Base-by-base conservation (phyloP, 1,284 basidiomycete genomes). In the Cutaneotrichosporon sp. region DNA sequence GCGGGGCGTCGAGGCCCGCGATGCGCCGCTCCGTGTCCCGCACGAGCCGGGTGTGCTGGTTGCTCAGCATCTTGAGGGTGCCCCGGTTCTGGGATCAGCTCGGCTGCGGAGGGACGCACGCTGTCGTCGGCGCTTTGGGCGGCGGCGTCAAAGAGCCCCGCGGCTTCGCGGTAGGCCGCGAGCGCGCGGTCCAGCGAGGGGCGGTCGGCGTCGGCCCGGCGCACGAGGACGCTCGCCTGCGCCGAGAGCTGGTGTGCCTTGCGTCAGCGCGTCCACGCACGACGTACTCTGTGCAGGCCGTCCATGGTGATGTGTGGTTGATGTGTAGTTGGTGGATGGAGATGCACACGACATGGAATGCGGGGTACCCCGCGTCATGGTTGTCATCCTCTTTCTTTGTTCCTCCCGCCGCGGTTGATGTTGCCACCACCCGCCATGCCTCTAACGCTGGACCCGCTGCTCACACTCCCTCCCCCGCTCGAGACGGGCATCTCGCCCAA, bases 211-310 rank as follows among this genome's bases (percentile, higher is more conserved):
- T 66, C 59, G 13, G 56, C 36, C 11, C 68, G 61, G 45, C 62
- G 66, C 22, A 71, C 61, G 4, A 76, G 65, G 18, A 60, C 49
- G 1, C 70, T 69, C 2, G 74, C 78, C 58, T 75, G 64, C 4
- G 74, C 69, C 0, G 75, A 77, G 25, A 80, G 69, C 16, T 72
- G 66, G 58, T 80, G 77, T 27, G 78, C 78, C 72, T 78, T 64
- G 38, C 53, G 59, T 60, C 27, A 60, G 52, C 33, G 7, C 13
- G 11, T 20, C 24, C 43, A 55, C 58, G n/a, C 27, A 67, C 24
- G 34, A 55, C 58, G n/a, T 22, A 67, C 69, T 25, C 65, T 53
- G 25, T 66, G 59, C n/a, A 70, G 60, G 10, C 56, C 46, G 58
- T 67, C 64, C 16, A 60, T 56, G 46, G 62, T 66, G 65, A 65